Conservation (phyloP, 2,329 filamentous ascomycete genomes). For the Colletotrichum sp. region DNA sequence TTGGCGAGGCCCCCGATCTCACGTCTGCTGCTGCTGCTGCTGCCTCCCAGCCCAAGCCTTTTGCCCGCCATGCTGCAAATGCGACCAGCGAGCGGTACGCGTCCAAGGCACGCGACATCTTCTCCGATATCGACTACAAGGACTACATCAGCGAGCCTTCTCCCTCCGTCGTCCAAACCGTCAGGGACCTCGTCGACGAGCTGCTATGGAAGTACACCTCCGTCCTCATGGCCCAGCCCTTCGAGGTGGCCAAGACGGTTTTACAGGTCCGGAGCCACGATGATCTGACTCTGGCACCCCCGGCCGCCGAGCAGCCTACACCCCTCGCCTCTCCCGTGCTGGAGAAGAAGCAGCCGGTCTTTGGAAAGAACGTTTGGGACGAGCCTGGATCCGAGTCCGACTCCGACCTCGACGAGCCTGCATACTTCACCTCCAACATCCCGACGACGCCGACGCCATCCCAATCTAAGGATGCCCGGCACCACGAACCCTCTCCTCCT, state of each 20-base stretch:
- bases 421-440: conserved; percentile 78
- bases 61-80: conserved; percentile 44
- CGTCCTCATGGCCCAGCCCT: conserved; percentile 89
- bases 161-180: conserved; percentile 75
- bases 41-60: conserved; percentile 42
- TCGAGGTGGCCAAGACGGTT: conserved; percentile 95
- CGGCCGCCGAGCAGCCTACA: conserved; percentile 20
- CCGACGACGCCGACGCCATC: conserved; percentile 60
- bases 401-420: conserved; percentile 76
- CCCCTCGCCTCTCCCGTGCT: conserved; percentile 30
- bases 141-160: conserved; percentile 82
- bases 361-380: conserved; percentile 36
- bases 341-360: conserved; percentile 34
- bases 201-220: conserved; percentile 91
- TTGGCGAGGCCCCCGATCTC: conserved; percentile 49
- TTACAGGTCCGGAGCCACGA: conserved; percentile 76
- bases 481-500: conserved; percentile 34
- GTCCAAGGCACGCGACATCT: conserved; percentile 79
- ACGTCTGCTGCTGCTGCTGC: conserved; percentile 36
- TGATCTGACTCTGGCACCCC: conserved; percentile 31
- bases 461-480: conserved; percentile 36
- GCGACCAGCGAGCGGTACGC: conserved; percentile 49
- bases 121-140: conserved; percentile 90
- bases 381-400: conserved; percentile 59
- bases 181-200: conserved; percentile 81